Evolutionary conservation across 208 protist genomes (phyloP), one percentile per base, ranked within the genome.

Genomic region (Leishmania tarentolae): DNA sequence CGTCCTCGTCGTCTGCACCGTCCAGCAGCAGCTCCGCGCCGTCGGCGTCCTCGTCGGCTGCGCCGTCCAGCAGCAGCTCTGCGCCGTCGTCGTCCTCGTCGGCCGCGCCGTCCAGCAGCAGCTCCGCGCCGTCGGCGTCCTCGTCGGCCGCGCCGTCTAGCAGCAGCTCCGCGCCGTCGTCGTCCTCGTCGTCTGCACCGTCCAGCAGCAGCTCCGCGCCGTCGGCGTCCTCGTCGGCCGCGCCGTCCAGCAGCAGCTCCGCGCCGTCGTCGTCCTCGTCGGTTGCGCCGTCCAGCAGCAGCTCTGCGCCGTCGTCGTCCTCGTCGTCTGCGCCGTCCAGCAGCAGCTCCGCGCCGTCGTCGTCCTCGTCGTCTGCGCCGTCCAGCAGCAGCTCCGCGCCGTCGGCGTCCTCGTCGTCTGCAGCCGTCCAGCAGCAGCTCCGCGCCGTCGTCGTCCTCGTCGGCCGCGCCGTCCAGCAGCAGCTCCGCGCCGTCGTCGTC

Each of bases 351-450:
- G 56, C 56, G 56, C 56, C 56, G 56, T 61, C 56, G 56, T 61
- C 56, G 56, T 61, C 56, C 56, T 61, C 56, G 56, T 61, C 56
- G 56, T 61, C 56, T 61, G 56, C 56, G 56, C 56, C 56, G 56
- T 61, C 56, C 56, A 61, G 56, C 56, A 61, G 56, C 56, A 61
- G 56, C 56, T 61, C 56, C 21, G 56, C 56, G 56, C 56, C 56
- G 56, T 61, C 56, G 56, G 17, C 56, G 56, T 61, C 56, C 56
- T 61, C 56, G 56, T 61, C 56, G 56, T 61, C 56, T 61, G 56
- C 56, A n/a, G 56, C 56, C 56, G 56, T 61, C 56, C 56, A 61
- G 56, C 56, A 61, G 56, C 56, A 61, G 56, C 56, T 61, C 56
- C 21, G 56, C 56, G 56, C 56, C 56, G 56, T 61, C 56, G 56